phyloP scores from a whole-genome alignment of 2,329 filamentous ascomycete genomes.

The Balansia obtecta region DNA sequence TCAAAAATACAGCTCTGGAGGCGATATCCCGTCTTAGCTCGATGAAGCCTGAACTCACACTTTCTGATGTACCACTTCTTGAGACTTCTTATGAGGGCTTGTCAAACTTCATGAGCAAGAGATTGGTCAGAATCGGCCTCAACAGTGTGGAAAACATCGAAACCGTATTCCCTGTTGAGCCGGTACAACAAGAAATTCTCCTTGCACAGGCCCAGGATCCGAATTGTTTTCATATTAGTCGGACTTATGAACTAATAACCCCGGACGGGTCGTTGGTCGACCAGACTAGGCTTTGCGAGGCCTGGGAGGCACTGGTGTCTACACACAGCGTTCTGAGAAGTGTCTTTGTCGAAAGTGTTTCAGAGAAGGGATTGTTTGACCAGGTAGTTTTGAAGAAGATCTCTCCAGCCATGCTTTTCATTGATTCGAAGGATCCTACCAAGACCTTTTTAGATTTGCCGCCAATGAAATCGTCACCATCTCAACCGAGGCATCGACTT shows the following conservation, averaged over 20 bases:
- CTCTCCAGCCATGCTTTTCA: conserved; percentile 40
- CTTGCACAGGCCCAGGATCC: conserved; percentile 29
- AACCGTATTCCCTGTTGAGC: conserved; percentile 34
- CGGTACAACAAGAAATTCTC: conserved; percentile 36
- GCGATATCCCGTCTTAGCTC: conserved; percentile 28
- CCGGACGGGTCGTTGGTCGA: conserved; percentile 26
- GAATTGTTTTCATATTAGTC: conserved; percentile 30
- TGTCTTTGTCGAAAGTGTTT: conserved; percentile 38
- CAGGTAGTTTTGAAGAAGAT: conserved; percentile 34
- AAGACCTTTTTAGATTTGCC: conserved; percentile 29
- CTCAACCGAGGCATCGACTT: conserved; percentile 35
- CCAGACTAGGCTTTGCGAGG: conserved; percentile 30
- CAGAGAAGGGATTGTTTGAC: conserved; percentile 35
- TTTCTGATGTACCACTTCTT: conserved; percentile 36
- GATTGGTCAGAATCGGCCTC: conserved; percentile 28
- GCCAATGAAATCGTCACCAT: conserved; percentile 22
- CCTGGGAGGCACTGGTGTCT: conserved; percentile 37
- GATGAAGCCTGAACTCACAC: conserved; percentile 34
- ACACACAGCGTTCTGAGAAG: conserved; percentile 34
- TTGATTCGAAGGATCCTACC: conserved; percentile 29
- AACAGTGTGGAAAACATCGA: conserved; percentile 32
- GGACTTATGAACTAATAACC: conserved; percentile 34
- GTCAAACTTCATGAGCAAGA: conserved; percentile 28
- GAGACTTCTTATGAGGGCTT: conserved; percentile 35
- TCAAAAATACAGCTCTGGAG: conserved; percentile 33